Percentiles rank a stretch among this genome's conserved stretches.
Evolutionary conservation across 192 early-diverging fungal genomes (phyloP).

Genomic region (Coemansia furcata): DNA sequence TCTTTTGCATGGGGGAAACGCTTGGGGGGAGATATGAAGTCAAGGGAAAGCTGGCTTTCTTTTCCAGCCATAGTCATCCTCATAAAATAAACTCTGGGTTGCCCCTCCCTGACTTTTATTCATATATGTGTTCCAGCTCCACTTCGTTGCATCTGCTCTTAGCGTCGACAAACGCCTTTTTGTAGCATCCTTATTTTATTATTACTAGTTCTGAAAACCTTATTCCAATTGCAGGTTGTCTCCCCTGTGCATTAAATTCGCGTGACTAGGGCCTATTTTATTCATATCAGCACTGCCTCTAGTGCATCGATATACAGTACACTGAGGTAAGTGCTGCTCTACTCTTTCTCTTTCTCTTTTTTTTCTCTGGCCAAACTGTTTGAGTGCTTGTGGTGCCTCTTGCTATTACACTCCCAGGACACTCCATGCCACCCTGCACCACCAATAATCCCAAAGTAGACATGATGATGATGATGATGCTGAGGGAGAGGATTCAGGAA

Average conservation of each 20-base stretch:
- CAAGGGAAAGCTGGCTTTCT: not conserved
- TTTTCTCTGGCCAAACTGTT: not conserved
- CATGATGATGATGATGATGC: slow-evolving; percentile 10
- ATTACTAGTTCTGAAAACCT: too few relatives aligned
- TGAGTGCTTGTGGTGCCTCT: not conserved
- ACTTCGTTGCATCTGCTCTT: too few relatives aligned
- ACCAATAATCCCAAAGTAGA: not conserved
- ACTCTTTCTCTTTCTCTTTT: not conserved
- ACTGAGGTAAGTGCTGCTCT: not conserved
- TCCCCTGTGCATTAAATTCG: not conserved
- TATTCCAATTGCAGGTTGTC: not conserved
- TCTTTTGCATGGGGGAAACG: not conserved
- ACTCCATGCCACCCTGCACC: not conserved
- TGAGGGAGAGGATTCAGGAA: slow-evolving; percentile 31
- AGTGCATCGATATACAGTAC: not conserved
- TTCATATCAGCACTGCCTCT: not conserved
- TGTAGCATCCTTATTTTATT: not conserved
- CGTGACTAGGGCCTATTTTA: not conserved
- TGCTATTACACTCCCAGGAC: not conserved
- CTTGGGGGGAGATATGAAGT: not conserved
- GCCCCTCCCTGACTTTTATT: not conserved
- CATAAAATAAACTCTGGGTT: not conserved
- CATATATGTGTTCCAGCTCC: too few relatives aligned
- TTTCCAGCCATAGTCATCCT: not conserved
- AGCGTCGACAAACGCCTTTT: too few relatives aligned